Evolutionary conservation across 176 grass and related monocot genomes (phyloP).

Genomic region (Aegilops umbellulata): DNA sequence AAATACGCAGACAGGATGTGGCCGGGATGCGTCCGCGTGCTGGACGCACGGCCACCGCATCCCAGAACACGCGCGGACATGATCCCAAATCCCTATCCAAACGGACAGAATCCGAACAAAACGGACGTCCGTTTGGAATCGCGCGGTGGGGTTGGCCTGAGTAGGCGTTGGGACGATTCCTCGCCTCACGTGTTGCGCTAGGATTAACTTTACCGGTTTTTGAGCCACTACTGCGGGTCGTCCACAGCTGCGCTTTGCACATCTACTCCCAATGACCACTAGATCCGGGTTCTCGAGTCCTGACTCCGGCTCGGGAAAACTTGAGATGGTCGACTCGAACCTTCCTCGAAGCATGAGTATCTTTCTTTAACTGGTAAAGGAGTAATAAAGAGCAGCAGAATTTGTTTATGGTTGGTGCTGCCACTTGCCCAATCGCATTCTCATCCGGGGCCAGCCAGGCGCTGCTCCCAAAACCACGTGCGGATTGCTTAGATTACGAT

Average conservation of each 20-base stretch:
- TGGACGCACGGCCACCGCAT: too few species aligned
- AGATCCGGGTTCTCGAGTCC: neutral
- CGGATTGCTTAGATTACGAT: constrained; percentile 22
- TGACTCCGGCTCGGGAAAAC: neutral
- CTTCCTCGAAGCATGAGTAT: neutral
- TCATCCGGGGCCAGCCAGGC: neutral
- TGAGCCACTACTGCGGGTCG: neutral
- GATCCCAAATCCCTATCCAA: too few species aligned
- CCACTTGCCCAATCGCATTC: neutral
- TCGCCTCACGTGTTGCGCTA: neutral
- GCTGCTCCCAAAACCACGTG: constrained; percentile 37
- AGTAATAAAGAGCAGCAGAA: neutral
- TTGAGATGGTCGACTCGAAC: neutral
- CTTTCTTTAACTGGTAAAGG: neutral
- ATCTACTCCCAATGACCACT: neutral
- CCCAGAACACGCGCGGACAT: too few species aligned
- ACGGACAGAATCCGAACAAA: too few species aligned
- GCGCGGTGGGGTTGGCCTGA: too few species aligned
- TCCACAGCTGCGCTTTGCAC: neutral
- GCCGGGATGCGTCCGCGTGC: too few species aligned
- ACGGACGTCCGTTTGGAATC: too few species aligned
- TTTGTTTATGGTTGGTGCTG: constrained; percentile 31
- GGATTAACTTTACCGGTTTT: neutral
- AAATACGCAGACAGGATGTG: too few species aligned
- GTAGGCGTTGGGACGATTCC: too few species aligned